Evolutionary conservation across 768 basidiomycete genomes (phyloP).

Genomic region (Lenzites betulinus): DNA sequence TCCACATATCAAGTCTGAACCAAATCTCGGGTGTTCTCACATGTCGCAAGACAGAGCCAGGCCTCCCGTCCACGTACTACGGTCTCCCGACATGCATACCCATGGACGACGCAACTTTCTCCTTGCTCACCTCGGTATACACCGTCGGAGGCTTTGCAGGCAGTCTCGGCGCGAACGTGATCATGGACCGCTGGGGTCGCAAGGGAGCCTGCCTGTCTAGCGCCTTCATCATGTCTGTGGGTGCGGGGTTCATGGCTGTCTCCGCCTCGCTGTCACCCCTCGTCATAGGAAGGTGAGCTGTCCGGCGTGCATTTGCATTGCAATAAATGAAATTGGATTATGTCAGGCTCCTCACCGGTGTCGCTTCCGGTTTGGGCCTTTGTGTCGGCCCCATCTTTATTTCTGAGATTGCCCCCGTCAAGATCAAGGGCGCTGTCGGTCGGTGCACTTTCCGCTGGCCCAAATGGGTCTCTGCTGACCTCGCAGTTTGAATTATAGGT

Average conservation of each 20-base stretch:
- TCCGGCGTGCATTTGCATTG: background rate
- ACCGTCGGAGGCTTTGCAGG: slow-evolving; percentile 87
- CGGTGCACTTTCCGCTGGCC: slow-evolving; percentile 20
- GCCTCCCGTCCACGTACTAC: slow-evolving; percentile 28
- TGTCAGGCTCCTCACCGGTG: slow-evolving; percentile 62
- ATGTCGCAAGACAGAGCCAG: slow-evolving; percentile 46
- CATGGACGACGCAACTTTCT: slow-evolving; percentile 78
- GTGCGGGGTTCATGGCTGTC: slow-evolving; percentile 67
- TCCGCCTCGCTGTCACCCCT: slow-evolving; percentile 57
- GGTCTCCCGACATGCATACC: slow-evolving; percentile 74
- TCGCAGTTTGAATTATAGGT: slow-evolving; percentile 41
- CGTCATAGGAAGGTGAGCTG: slow-evolving; percentile 62
- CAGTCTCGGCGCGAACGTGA: slow-evolving; percentile 62
- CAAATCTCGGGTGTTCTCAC: slow-evolving; percentile 58
- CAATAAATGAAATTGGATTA: background rate
- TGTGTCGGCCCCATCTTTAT: slow-evolving; percentile 85
- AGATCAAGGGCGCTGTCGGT: slow-evolving; percentile 77
- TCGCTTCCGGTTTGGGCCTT: slow-evolving; percentile 70
- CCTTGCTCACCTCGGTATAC: slow-evolving; percentile 81
- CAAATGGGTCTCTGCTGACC: background rate
- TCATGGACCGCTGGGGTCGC: slow-evolving; percentile 74
- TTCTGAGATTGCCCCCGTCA: slow-evolving; percentile 79
- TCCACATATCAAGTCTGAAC: slow-evolving; percentile 89
- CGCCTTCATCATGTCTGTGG: slow-evolving; percentile 54
- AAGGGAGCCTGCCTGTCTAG: slow-evolving; percentile 65